Percentiles rank a stretch among this genome's conserved stretches.
Evolutionary conservation across 441 rosid species (phyloP).

Genomic region (Flueggea neowawraea): DNA sequence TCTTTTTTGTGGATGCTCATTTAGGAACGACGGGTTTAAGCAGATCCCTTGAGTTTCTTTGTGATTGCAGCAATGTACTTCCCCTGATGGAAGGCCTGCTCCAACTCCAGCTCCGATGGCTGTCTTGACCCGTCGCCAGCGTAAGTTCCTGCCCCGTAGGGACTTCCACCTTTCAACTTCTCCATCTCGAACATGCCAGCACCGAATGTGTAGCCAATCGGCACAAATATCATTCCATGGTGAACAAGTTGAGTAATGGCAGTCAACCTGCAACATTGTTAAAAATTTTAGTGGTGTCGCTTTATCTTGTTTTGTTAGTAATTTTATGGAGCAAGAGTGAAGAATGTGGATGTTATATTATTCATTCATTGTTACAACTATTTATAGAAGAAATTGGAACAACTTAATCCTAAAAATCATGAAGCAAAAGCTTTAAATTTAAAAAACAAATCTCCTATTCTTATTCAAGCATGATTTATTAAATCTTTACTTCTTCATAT

Average conservation of each 20-base stretch:
- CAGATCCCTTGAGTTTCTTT: constrained; percentile 77
- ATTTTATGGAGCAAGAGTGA: too few relatives aligned
- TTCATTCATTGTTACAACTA: too few relatives aligned
- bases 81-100: constrained; percentile 96
- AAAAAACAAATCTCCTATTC: too few relatives aligned
- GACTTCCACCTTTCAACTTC: constrained; percentile 88
- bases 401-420: too few relatives aligned
- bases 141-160: constrained; percentile 89
- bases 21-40: constrained; percentile 22
- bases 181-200: constrained; percentile 99
- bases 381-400: too few relatives aligned
- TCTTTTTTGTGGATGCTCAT: not conserved
- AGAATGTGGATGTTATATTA: too few relatives aligned
- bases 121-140: constrained; percentile 90
- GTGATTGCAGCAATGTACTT: constrained; percentile 75
- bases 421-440: too few relatives aligned
- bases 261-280: constrained; percentile 50
- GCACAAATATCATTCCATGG: constrained; percentile 96
- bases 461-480: too few relatives aligned
- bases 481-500: too few relatives aligned
- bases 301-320: too few relatives aligned
- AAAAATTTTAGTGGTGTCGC: too few relatives aligned
- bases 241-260: constrained; percentile 96
- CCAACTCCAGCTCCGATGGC: constrained; percentile 78
- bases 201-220: constrained; percentile 93